Percentiles rank a stretch among this genome's conserved stretches.
phyloP scores from a whole-genome alignment of 2,329 filamentous ascomycete species.

The Apiospora phragmitis region DNA sequence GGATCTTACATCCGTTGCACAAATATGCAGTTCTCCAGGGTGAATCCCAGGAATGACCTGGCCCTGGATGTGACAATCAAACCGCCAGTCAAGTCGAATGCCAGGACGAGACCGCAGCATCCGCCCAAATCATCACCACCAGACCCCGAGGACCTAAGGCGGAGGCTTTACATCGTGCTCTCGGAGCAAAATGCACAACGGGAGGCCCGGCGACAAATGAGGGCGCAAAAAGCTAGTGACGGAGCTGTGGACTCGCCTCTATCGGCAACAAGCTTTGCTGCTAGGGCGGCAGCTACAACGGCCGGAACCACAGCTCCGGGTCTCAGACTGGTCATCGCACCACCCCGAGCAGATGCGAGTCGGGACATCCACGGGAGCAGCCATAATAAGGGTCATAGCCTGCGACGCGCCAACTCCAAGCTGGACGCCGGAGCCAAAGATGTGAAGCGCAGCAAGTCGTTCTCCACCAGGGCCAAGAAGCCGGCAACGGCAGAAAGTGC shows the following conservation, averaged over 20 bases:
- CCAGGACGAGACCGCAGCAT: slow-evolving; percentile 11
- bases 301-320: neutral
- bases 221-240: slow-evolving; percentile 16
- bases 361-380: neutral
- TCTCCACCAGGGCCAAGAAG: slow-evolving; percentile 16
- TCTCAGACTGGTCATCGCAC: neutral
- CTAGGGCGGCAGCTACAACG: neutral
- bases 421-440: slow-evolving; percentile 12
- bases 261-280: neutral
- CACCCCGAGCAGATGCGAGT: neutral
- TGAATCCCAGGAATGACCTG: neutral
- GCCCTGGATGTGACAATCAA: neutral
- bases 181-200: slow-evolving; percentile 47
- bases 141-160: slow-evolving; percentile 56
- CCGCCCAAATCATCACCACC: slow-evolving; percentile 38
- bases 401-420: neutral
- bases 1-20: neutral
- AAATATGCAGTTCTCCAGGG: neutral
- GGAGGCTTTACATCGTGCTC: slow-evolving; percentile 51
- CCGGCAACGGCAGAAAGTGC: neutral
- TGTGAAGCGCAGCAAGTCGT: slow-evolving; percentile 16
- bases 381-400: neutral
- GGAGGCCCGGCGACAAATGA: slow-evolving; percentile 31
- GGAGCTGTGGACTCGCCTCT: slow-evolving; percentile 14
- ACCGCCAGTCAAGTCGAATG: neutral